phyloP scores from a whole-genome alignment of 2,329 filamentous ascomycete genomes.

The Exutisphaerella laricina region DNA sequence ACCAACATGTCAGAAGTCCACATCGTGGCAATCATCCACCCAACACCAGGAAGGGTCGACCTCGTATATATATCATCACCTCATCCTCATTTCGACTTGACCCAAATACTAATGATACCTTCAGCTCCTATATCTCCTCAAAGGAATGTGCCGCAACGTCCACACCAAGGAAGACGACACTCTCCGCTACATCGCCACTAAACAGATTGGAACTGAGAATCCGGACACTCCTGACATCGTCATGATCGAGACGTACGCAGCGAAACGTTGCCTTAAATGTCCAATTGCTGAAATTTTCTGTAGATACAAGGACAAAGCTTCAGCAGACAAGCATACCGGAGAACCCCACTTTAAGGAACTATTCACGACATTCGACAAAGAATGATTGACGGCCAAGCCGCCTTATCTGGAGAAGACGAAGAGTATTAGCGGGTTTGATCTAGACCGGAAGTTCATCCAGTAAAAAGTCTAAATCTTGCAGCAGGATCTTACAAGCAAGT shows the following conservation, averaged over 20 bases:
- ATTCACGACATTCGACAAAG: slow-evolving; percentile 8
- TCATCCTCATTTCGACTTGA: background rate
- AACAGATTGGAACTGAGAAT: slow-evolving; percentile 5
- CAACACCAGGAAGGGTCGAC: slow-evolving; percentile 3
- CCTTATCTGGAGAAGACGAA: slow-evolving; percentile 6
- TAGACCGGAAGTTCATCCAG: slow-evolving; percentile 6
- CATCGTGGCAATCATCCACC: slow-evolving; percentile 7
- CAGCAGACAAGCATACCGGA: slow-evolving; percentile 6
- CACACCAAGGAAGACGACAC: slow-evolving; percentile 13
- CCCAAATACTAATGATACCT: background rate
- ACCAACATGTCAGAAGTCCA: slow-evolving; percentile 5
- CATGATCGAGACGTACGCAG: slow-evolving; percentile 11
- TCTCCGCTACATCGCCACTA: slow-evolving; percentile 7
- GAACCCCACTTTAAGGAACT: slow-evolving; percentile 5
- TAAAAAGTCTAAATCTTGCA: no score
- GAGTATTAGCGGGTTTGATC: slow-evolving; percentile 9
- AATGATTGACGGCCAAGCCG: slow-evolving; percentile 5
- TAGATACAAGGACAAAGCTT: slow-evolving; percentile 9
- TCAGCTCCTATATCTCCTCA: slow-evolving; percentile 7
- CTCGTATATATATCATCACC: background rate
- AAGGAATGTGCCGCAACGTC: slow-evolving; percentile 8
- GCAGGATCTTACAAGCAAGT: no score
- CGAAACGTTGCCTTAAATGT: no score
- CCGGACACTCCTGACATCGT: slow-evolving; percentile 6
- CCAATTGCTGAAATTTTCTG: no score